Evolutionary conservation across 2,329 filamentous ascomycete species (phyloP).

Genomic region (Aspergillus sp.): DNA sequence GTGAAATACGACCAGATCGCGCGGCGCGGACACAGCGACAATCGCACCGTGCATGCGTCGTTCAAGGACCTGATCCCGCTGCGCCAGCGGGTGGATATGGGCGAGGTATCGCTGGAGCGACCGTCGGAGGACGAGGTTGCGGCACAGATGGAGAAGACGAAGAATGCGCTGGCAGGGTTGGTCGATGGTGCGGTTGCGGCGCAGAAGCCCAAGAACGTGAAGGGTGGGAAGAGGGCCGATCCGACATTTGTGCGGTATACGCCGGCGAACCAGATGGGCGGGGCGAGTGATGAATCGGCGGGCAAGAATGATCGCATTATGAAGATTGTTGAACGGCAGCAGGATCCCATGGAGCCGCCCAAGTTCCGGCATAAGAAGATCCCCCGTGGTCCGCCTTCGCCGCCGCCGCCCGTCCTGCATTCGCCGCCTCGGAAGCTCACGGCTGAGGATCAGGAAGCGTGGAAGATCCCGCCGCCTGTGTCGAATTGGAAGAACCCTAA

Average conservation of each 20-base stretch:
- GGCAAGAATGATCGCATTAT: conserved; percentile 93
- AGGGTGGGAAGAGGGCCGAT: conserved; percentile 68
- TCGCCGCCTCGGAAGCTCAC: conserved; percentile 91
- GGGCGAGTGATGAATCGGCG: conserved; percentile 61
- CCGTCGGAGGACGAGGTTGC: conserved; percentile 78
- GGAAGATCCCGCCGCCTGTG: conserved; percentile 83
- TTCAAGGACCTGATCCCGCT: conserved; percentile 97
- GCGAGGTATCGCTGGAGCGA: conserved; percentile 77
- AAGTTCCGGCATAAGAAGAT: conserved; percentile 99
- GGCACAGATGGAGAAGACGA: conserved; percentile 78
- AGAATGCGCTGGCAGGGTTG: conserved; percentile 71
- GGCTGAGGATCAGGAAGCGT: conserved; percentile 92
- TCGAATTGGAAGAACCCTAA: conserved; percentile 99
- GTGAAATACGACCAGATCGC: conserved; percentile 96
- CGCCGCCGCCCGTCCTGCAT: conserved; percentile 89
- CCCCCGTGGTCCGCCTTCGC: conserved; percentile 80
- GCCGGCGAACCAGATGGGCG: conserved; percentile 93
- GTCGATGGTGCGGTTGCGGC: conserved; percentile 80
- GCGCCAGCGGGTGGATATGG: conserved; percentile 83
- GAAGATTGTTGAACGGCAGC: conserved; percentile 92
- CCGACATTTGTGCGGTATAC: conserved; percentile 94
- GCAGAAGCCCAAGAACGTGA: conserved; percentile 93
- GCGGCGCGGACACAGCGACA: conserved; percentile 73
- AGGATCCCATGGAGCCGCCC: conserved; percentile 91
- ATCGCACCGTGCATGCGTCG: conserved; percentile 80